Conservation (phyloP, 2,329 filamentous ascomycete genomes). For the Cercospora sp. region DNA sequence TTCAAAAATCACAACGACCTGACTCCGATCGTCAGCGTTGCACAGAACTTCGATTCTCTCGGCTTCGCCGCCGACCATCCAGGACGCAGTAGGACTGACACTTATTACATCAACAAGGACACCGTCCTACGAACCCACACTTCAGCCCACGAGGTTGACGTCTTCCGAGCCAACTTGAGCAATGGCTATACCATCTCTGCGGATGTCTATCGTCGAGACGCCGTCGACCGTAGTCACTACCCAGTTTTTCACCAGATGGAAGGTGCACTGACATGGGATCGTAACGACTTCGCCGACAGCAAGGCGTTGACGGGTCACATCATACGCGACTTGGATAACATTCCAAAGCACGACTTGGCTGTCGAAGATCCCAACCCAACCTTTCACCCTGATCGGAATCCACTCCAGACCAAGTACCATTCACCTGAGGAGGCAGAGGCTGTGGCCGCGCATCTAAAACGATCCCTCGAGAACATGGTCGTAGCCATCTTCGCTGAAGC, state of each 20-base stretch:
- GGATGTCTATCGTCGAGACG: conserved; percentile 93
- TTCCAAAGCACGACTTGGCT: conserved; percentile 72
- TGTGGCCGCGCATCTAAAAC: conserved; percentile 81
- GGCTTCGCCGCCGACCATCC: conserved; percentile 87
- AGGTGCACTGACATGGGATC: conserved; percentile 85
- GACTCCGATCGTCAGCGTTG: conserved; percentile 78
- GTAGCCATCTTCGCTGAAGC: conserved; percentile 84
- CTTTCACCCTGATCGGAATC: conserved; percentile 76
- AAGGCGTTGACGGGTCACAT: conserved; percentile 65
- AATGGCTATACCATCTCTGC: conserved; percentile 87
- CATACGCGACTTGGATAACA: conserved; percentile 65
- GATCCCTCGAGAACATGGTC: conserved; percentile 84
- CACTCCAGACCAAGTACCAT: conserved; percentile 73
- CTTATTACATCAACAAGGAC: conserved; percentile 86
- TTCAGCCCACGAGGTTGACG: conserved; percentile 84
- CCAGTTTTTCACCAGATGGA: conserved; percentile 99
- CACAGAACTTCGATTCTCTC: conserved; percentile 95
- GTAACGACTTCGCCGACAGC: conserved; percentile 55
- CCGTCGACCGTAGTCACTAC: conserved; percentile 92
- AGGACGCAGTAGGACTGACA: conserved; percentile 83
- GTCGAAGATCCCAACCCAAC: conserved; percentile 84
- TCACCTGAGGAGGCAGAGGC: conserved; percentile 75
- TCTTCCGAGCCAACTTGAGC: conserved; percentile 70
- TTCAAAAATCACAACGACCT: conserved; percentile 78
- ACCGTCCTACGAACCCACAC: conserved; percentile 92